Base-by-base conservation (phyloP, 2,329 filamentous ascomycete genomes). In the Penicillium olsonii region DNA sequence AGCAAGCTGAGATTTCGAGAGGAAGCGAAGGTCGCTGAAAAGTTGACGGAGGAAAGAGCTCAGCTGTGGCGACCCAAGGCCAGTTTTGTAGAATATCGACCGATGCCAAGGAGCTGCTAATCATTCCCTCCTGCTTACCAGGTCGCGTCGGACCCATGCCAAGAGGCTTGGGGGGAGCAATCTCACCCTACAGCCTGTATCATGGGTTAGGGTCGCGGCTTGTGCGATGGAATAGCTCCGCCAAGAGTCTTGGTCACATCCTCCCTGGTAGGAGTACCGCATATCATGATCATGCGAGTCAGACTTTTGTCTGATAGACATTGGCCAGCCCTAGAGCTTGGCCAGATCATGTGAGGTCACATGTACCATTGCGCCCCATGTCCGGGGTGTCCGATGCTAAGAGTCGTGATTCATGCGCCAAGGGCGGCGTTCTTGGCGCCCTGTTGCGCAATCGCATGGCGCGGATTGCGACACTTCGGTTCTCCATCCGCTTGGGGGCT, bases 181-280 rank as follows among this genome's bases (percentile, higher is more conserved):
- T 45, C 10, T 38, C 34, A 41, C 24, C 20, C 24, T 34, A 15
- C n/a, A 12, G 27, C 45, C 22, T 42, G 24, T 29, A 17, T 35
- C 33, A 35, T 38, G 19, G n/a, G 11, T 35, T 29, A 39, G 15
- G 22, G 26, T 40, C 7, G 33, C 12, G 34, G 22, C 14, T 41
- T 15, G 26, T 27, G 15, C 17, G 24, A n/a, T 31, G 15, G 9
- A 22, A 22, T 11, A 12, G 8, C 3, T 24, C 15, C 12, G 50
- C 50, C 50, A 52, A 49, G 50, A 45, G 39, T 37, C 45, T 52
- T 52, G 45, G 45, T n/a, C 33, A 22, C 33, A 38, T 29, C 17
- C 42, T 10, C 29, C 14, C 27, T 14, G 33, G 24, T 12, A 17
- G 19, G 7, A 2, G 33, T 38, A 10, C n/a, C 15, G 12, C 10